Evolutionary conservation across 495 filamentous ascomycete species (phyloP).

Genomic region (Tuber melanosporum): DNA sequence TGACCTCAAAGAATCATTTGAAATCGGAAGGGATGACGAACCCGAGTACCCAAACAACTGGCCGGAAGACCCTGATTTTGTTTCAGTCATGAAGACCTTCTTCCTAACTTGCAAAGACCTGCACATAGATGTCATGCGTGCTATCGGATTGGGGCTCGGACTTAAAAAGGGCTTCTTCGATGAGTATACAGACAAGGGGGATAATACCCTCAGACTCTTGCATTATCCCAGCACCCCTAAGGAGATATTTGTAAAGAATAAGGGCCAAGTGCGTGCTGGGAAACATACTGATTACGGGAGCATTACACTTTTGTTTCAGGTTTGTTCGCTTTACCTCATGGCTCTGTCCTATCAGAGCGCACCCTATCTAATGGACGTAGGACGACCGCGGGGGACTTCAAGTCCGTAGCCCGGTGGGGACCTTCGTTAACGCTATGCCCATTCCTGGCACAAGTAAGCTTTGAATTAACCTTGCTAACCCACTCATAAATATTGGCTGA

Average conservation of each 20-base stretch:
- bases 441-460: constrained; percentile 58
- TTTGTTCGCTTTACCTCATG: not conserved
- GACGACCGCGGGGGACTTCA: constrained; percentile 76
- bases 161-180: constrained; percentile 73
- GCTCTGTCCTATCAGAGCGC: not conserved
- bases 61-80: constrained; percentile 69
- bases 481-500: not conserved
- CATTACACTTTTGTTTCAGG: constrained; percentile 81
- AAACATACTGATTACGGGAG: constrained; percentile 86
- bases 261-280: constrained; percentile 71
- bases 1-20: constrained; percentile 65
- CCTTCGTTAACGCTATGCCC: constrained; percentile 76
- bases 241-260: constrained; percentile 62
- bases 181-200: constrained; percentile 59
- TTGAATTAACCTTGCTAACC: not conserved
- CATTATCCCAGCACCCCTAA: constrained; percentile 73
- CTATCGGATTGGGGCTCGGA: constrained; percentile 78
- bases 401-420: constrained; percentile 67
- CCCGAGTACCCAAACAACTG: constrained; percentile 64
- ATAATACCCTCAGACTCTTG: constrained; percentile 82
- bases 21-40: constrained; percentile 57
- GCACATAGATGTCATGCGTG: constrained; percentile 75
- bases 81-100: constrained; percentile 64
- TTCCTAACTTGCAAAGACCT: constrained; percentile 64
- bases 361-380: not conserved